Percentiles rank a stretch among this genome's conserved stretches.
These are phyloP conservation scores for Pleurozium schreberi DNA, from an alignment of 225 moss, liverwort and hornwort genomes.

Conservation along the genomic window DNA sequence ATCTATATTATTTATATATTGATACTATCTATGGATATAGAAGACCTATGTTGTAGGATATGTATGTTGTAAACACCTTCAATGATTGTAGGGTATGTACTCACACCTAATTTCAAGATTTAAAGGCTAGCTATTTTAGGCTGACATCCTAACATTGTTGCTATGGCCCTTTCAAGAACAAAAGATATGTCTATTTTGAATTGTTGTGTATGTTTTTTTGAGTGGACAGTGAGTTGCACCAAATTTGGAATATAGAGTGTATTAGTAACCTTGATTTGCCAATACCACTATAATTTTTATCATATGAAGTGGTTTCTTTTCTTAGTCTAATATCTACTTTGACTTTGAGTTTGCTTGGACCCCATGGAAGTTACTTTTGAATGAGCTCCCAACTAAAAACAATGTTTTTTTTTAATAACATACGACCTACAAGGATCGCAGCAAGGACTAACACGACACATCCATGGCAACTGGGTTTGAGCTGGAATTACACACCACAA, in stretches of 20 bases:
- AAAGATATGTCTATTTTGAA: no score
- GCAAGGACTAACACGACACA: no score
- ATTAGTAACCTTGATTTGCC: not conserved
- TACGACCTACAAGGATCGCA: no score
- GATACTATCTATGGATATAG: no score
- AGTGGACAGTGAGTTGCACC: not conserved
- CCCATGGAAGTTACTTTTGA: not conserved
- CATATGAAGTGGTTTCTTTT: not conserved
- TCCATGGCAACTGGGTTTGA: no score
- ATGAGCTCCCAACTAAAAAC: not conserved
- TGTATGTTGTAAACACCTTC: no score
- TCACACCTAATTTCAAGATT: no score
- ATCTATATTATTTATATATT: not conserved
- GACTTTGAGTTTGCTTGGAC: not conserved
- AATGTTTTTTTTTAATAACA: no score
- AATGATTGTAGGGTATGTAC: no score
- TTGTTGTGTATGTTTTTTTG: no score
- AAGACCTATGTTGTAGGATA: no score
- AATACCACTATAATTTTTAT: not conserved
- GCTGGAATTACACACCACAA: no score
- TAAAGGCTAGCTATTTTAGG: not conserved
- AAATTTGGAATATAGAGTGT: not conserved
- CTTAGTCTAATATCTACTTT: not conserved
- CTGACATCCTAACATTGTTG: rapidly evolving
- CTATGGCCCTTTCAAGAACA: not conserved